Base-by-base conservation (phyloP, 2,329 filamentous ascomycete genomes). In the Capronia epimyces region DNA sequence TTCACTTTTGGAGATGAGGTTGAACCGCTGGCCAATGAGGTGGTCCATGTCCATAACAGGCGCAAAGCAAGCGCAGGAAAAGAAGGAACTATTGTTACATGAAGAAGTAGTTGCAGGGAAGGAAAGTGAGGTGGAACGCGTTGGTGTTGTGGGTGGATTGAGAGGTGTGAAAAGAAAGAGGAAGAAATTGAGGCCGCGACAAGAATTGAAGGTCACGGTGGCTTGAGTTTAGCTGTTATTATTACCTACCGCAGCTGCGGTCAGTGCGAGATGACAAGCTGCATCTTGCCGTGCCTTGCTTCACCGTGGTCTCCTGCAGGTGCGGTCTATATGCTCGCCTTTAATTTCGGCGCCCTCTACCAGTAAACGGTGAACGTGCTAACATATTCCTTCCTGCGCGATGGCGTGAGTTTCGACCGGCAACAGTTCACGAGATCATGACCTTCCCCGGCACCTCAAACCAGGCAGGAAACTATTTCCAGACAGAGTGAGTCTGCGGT, bases 1-100 rank as follows among this genome's bases (percentile, higher is more conserved):
- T 74, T 95, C 89, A 72, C 89, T 95, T 77, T 91, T 94, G 56
- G 90, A 96, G 72, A 96, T 93, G 74, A 96, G 82, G 57, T 89
- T 95, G 77, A 96, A 96, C 69, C 87, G 86, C 73, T 90, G 87
- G 73, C 72, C 71, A 65, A 74, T 74, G 60, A 74, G 67, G 63
- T 74, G 71, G 64, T 74, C 73, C 71, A 74, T 74, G 63, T 72
- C 70, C 70, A 72, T 71, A 60, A 62, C 68, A 20, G 60, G 63
- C 61, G 57, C 53, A 55, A 56, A 58, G 59, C 60, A 45, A 49
- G 54, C 58, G 56, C 55, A 62, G 55, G 39, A 50, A 49, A 55
- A 55, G 53, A 49, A 58, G 51, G 52, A 49, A 49, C 49, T 56
- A 62, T 53, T 57, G 52, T 55, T 58, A 53, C 48, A 55, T 55